phyloP scores from a whole-genome alignment of 2,329 filamentous ascomycete species.

The Microdochium paspali region DNA sequence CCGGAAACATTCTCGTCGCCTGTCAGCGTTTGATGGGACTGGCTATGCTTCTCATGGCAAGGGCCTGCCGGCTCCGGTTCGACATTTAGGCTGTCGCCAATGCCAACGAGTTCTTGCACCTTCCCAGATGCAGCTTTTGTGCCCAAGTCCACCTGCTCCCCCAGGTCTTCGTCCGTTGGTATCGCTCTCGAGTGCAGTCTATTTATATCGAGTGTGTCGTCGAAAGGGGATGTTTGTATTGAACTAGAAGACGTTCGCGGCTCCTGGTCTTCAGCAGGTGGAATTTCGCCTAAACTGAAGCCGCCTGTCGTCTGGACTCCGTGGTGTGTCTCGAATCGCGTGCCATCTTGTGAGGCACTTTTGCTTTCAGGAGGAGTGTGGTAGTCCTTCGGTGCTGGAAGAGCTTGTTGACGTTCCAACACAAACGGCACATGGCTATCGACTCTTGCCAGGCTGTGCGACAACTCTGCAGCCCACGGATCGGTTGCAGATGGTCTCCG shows the following conservation, averaged over 20 bases:
- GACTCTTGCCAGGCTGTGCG: constrained; percentile 5
- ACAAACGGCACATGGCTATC: constrained; percentile 7
- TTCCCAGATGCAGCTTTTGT: constrained; percentile 27
- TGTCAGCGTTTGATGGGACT: too few relatives aligned
- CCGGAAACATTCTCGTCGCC: too few relatives aligned
- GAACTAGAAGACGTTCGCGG: constrained; percentile 14
- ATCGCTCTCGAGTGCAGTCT: constrained; percentile 33
- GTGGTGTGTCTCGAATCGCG: background rate
- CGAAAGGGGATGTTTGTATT: constrained; percentile 15
- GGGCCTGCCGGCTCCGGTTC: too few relatives aligned
- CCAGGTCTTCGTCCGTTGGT: constrained; percentile 31
- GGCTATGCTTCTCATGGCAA: too few relatives aligned
- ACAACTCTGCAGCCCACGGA: constrained; percentile 29
- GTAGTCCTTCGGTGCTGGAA: constrained; percentile 1
- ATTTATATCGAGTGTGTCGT: constrained; percentile 17
- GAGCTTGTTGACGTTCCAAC: background rate
- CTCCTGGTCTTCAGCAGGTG: background rate
- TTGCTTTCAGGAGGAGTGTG: background rate
- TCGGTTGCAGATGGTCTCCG: constrained; percentile 28
- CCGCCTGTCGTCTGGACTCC: background rate
- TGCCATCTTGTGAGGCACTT: background rate
- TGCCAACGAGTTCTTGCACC: constrained; percentile 39
- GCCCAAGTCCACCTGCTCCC: constrained; percentile 9
- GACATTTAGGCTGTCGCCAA: constrained; percentile 41
- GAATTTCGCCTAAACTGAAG: too few relatives aligned